phyloP scores from a whole-genome alignment of 179 eudicot species.

The Silene vulgaris region DNA sequence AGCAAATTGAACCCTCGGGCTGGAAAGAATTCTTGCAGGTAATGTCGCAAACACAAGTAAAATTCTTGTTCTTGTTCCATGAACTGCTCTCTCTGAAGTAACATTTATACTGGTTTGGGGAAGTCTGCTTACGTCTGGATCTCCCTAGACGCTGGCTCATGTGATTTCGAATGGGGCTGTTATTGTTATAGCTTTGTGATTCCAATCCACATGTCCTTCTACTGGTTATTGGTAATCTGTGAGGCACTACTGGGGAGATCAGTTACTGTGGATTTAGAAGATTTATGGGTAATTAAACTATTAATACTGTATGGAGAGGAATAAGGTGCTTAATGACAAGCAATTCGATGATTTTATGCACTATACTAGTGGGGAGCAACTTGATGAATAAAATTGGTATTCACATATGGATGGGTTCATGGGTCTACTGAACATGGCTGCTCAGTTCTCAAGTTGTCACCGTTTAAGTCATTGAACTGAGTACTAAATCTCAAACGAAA shows the following conservation, averaged over 20 bases:
- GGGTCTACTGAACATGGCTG: background rate
- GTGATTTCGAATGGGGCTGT: background rate
- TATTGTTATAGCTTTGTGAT: background rate
- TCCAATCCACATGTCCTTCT: background rate
- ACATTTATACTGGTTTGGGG: background rate
- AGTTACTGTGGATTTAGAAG: background rate
- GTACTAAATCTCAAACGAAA: background rate
- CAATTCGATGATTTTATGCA: background rate
- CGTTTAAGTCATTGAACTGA: background rate
- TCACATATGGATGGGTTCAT: background rate
- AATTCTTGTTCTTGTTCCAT: background rate
- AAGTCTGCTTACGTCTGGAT: background rate
- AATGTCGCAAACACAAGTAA: slow-evolving; percentile 11
- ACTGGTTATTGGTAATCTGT: background rate
- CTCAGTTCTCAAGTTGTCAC: background rate
- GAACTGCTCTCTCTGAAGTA: slow-evolving; percentile 1
- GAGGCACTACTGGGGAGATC: background rate
- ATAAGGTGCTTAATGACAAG: slow-evolving; percentile 1
- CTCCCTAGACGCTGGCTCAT: slow-evolving; percentile 8
- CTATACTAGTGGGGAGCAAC: background rate
- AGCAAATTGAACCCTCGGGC: slow-evolving; percentile 97
- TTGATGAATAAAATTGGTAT: background rate
- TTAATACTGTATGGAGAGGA: background rate
- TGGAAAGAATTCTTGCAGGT: slow-evolving; percentile 99
- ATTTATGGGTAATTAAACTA: background rate